phyloP scores from a whole-genome alignment of 805 yeast species.

The Monosporozyma servazzii region DNA sequence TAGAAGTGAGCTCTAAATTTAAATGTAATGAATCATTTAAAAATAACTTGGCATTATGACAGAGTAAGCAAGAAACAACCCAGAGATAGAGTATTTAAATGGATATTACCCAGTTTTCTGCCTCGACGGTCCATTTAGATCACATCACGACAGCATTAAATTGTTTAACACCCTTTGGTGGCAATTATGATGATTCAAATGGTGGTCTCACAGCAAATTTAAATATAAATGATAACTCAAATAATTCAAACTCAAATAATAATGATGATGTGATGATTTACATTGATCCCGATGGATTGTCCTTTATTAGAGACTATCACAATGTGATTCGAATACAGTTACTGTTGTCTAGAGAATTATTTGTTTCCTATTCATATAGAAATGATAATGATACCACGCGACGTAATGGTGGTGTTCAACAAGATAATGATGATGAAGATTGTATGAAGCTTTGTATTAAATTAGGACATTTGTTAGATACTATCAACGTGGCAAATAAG shows the following conservation, averaged over 20 bases:
- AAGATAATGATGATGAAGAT: slow-evolving; percentile 12
- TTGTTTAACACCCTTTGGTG: slow-evolving; percentile 35
- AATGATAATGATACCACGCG: slow-evolving; percentile 8
- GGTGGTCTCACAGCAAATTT: slow-evolving; percentile 25
- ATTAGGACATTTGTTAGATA: slow-evolving; percentile 40
- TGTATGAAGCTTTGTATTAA: slow-evolving; percentile 34
- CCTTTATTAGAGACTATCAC: slow-evolving; percentile 40
- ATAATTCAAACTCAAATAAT: not conserved
- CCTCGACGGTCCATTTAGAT: slow-evolving; percentile 38
- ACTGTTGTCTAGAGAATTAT: slow-evolving; percentile 27
- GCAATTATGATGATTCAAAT: slow-evolving; percentile 25
- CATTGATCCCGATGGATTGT: slow-evolving; percentile 43
- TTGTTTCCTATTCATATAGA: slow-evolving; percentile 22
- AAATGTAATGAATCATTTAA: not conserved
- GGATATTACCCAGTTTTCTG: slow-evolving; percentile 27
- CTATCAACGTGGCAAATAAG: slow-evolving; percentile 37
- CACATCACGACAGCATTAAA: slow-evolving; percentile 40
- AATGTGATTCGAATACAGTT: slow-evolving; percentile 32
- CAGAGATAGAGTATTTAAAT: not conserved
- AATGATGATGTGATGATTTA: slow-evolving; percentile 33
- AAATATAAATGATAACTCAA: not conserved
- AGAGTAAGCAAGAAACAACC: not conserved
- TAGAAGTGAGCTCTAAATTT: not conserved
- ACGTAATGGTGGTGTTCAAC: slow-evolving; percentile 4
- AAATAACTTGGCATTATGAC: not conserved